Evolutionary conservation across 2,329 filamentous ascomycete species (phyloP), one percentile per base, ranked within the genome.

Genomic region (Metarhizium rileyi): DNA sequence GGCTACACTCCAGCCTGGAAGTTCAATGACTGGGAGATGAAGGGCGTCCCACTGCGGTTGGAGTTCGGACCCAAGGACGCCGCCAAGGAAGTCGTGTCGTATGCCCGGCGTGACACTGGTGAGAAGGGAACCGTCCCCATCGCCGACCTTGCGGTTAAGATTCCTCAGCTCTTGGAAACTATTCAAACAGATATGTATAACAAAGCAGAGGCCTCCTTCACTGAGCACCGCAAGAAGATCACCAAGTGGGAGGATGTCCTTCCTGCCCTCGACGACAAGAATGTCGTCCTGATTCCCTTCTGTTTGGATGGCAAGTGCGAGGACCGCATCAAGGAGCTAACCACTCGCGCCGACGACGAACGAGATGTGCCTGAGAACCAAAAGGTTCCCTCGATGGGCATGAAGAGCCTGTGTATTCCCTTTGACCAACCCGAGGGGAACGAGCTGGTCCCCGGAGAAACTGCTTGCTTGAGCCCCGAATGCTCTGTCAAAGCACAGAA

Each of bases 1-100:
- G 87, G 86, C 57, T 95, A 97, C 82, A 81, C 90, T 53, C 90
- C 93, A 36, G 90, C 89, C 56, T 97, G 87, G 84, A 98, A 98
- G 71, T 98, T 98, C 76, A 95, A 94, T 71, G 90, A 98, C 70
- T 96, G 90, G 89, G 94, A 98, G 69, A 78, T 97, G 60, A 94
- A 91, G 71, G 93, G 94, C 65, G 86, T 97, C 40, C 93, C 94
- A 44, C 80, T 98, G 35, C 86, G 93, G 52, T 78, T 98, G 52
- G 93, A 98, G 69, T 95, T 95, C 63, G 94, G 94, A 5, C 91
- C 93, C 61, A 95, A 95, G 70, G 93, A 97, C 64, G 84, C 86
- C 12, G 88, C 87, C 56, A 88, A 90, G 65, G 80, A 86, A 51
- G 86, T 90, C 40, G 85, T 97, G 58, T 88, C 85, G 55, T 87